These are phyloP conservation scores for Dipteronia dyeriana DNA, from an alignment of 345 rosid species.

Conservation along the genomic window DNA sequence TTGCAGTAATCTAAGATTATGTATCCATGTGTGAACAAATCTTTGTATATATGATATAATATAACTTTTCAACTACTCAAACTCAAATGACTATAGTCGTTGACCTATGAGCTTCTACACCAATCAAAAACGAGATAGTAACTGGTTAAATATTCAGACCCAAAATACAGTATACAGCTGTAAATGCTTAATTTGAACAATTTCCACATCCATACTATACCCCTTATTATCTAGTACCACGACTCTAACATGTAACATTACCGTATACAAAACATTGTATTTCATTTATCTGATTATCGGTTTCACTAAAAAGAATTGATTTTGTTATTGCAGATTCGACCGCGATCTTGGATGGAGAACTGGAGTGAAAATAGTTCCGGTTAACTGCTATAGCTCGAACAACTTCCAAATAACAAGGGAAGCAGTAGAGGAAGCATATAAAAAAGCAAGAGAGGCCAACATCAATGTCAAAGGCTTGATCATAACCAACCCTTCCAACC, in stretches of 20 bases:
- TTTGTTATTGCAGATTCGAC: conserved; percentile 52
- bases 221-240: not conserved
- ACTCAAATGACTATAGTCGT: not conserved
- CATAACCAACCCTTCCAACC: conserved; percentile 85
- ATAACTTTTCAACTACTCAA: not conserved
- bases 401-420: conserved; percentile 53
- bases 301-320: not conserved
- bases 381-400: conserved; percentile 68
- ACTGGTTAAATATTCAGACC: not conserved
- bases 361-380: conserved; percentile 60
- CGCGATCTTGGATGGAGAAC: conserved; percentile 90
- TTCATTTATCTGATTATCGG: not conserved
- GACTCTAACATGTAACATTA: too few relatives aligned
- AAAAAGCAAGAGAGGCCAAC: conserved; percentile 42
- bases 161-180: not conserved
- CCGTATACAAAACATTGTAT: not conserved
- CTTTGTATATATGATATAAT: too few relatives aligned
- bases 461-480: conserved; percentile 72
- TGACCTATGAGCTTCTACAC: conserved; percentile 3
- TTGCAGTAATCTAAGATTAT: too few relatives aligned
- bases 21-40: too few relatives aligned
- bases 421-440: conserved; percentile 61
- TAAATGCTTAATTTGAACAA: not conserved
- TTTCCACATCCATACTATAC: not conserved
- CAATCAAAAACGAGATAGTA: not conserved